Evolutionary conservation across 2,329 filamentous ascomycete species (phyloP).

Genomic region (Neocatenulostroma microsporum): DNA sequence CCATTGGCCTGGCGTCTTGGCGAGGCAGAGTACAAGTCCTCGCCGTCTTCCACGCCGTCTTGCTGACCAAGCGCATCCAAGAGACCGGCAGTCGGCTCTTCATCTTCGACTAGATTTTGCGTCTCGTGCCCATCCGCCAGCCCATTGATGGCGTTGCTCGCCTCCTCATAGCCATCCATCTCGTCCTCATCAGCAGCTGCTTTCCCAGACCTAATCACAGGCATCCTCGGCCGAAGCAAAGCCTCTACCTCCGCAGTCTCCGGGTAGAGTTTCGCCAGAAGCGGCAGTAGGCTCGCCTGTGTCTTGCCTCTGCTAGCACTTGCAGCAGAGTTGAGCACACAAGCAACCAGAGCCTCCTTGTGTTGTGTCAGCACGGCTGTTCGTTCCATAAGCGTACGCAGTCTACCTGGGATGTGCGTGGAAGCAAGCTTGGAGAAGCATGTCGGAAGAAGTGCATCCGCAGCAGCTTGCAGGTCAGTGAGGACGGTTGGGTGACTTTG

Average conservation of each 20-base stretch:
- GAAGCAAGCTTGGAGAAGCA: slow-evolving; percentile 56
- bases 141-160: background rate
- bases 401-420: slow-evolving; percentile 58
- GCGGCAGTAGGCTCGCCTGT: slow-evolving; percentile 68
- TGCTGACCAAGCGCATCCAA: slow-evolving; percentile 9
- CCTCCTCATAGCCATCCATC: slow-evolving; percentile 9
- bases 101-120: slow-evolving; percentile 5
- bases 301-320: slow-evolving; percentile 40
- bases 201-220: slow-evolving; percentile 30
- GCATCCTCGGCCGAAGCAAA: slow-evolving; percentile 50
- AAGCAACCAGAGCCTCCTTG: slow-evolving; percentile 68
- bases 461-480: slow-evolving; percentile 47
- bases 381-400: slow-evolving; percentile 70
- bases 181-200: slow-evolving; percentile 11
- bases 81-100: slow-evolving; percentile 4
- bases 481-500: slow-evolving; percentile 27
- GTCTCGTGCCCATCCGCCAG: slow-evolving; percentile 7
- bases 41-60: background rate
- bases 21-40: slow-evolving; percentile 7
- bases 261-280: slow-evolving; percentile 61
- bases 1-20: slow-evolving; percentile 7
- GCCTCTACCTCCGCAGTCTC: slow-evolving; percentile 62
- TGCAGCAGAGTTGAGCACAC: slow-evolving; percentile 68
- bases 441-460: slow-evolving; percentile 52
- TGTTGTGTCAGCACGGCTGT: slow-evolving; percentile 65